Evolutionary conservation across 495 filamentous ascomycete genomes (phyloP).

Genomic region (Hypoxylon cercidicola): DNA sequence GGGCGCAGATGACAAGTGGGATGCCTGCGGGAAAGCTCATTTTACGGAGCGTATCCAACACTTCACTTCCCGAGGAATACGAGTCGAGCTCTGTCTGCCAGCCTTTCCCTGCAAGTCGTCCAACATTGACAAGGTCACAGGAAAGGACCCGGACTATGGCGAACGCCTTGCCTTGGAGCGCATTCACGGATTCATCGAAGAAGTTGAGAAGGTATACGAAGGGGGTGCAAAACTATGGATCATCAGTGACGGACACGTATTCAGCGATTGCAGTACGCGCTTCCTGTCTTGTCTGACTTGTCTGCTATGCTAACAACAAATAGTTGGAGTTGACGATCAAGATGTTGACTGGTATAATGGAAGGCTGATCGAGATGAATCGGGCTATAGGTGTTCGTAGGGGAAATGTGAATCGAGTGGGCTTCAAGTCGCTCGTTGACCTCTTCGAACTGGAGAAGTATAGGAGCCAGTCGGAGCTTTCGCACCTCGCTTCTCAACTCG

Average conservation of each 20-base stretch:
- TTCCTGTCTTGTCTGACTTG: not conserved
- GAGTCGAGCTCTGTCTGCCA: conserved; percentile 44
- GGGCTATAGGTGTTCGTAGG: conserved; percentile 26
- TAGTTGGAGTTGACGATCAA: conserved; percentile 54
- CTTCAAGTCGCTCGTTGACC: conserved; percentile 44
- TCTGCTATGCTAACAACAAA: not conserved
- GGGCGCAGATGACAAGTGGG: conserved; percentile 37
- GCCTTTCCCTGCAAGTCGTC: conserved; percentile 52
- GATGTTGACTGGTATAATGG: conserved; percentile 49
- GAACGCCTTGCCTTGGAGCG: conserved; percentile 46
- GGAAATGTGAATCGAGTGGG: conserved; percentile 30
- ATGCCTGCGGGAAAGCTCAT: conserved; percentile 24
- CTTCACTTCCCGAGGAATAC: conserved; percentile 39
- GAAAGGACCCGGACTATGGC: conserved; percentile 43
- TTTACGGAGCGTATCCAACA: conserved; percentile 39
- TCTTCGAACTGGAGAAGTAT: conserved; percentile 36
- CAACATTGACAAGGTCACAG: conserved; percentile 43
- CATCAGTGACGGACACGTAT: conserved; percentile 57
- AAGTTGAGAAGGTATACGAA: conserved; percentile 45
- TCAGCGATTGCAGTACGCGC: conserved; percentile 52
- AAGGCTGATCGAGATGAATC: conserved; percentile 48
- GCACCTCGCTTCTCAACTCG: conserved; percentile 14
- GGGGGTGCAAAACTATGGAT: conserved; percentile 50
- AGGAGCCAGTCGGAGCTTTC: conserved; percentile 6
- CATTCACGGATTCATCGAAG: conserved; percentile 46